phyloP scores from a whole-genome alignment of 148 eudicot species.

The Rhododendron henanense region DNA sequence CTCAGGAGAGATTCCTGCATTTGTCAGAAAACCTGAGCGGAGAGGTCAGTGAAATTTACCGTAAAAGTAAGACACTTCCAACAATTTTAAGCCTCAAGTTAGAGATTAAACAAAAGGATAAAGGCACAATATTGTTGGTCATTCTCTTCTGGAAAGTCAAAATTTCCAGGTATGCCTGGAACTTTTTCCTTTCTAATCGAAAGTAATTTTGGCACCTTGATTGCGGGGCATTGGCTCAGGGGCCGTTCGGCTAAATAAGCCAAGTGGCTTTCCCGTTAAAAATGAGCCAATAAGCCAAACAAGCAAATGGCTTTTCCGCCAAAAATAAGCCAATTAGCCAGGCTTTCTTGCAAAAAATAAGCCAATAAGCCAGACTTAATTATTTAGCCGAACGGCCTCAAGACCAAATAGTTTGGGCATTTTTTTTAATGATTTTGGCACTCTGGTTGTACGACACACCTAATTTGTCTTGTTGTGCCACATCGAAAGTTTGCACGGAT shows the following conservation, averaged over 20 bases:
- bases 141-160: background rate
- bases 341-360: too few relatives aligned
- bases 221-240: background rate
- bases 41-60: background rate
- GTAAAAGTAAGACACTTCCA: background rate
- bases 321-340: too few relatives aligned
- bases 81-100: background rate
- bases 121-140: background rate
- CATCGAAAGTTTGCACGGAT: background rate
- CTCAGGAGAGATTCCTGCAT: too few relatives aligned
- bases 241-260: too few relatives aligned
- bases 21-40: background rate
- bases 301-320: too few relatives aligned
- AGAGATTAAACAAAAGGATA: background rate
- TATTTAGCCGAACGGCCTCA: too few relatives aligned
- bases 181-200: background rate
- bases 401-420: background rate
- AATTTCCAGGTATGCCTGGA: background rate
- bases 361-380: too few relatives aligned
- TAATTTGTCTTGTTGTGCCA: background rate
- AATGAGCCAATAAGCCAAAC: too few relatives aligned
- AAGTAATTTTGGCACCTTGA: background rate
- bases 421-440: background rate
- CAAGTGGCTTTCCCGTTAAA: too few relatives aligned
- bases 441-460: background rate